phyloP scores from a whole-genome alignment of 495 filamentous ascomycete species.

The Hypomontagnella submonticulosa region DNA sequence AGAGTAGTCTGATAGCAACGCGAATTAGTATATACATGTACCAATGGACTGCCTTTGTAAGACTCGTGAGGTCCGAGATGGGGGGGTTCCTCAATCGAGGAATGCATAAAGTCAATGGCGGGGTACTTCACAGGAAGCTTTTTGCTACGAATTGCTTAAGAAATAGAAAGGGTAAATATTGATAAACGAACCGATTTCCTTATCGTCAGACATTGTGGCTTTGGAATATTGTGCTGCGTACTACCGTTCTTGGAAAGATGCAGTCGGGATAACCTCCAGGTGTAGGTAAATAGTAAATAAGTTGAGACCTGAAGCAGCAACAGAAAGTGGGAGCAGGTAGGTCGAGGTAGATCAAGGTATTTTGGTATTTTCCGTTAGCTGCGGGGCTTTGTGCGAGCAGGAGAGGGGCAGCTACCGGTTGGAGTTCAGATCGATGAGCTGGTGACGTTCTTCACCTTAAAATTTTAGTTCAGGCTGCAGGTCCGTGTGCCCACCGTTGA shows the following conservation, averaged over 20 bases:
- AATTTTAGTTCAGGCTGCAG: slow-evolving; percentile 33
- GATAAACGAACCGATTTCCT: slow-evolving; percentile 40
- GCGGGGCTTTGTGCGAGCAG: slow-evolving; percentile 44
- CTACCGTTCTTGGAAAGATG: background rate
- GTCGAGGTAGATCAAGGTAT: slow-evolving; percentile 25
- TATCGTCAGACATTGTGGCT: slow-evolving; percentile 42
- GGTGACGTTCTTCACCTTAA: slow-evolving; percentile 38
- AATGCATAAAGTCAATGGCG: slow-evolving; percentile 24
- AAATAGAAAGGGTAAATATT: slow-evolving; percentile 15
- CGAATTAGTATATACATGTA: slow-evolving; percentile 24
- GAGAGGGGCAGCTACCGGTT: slow-evolving; percentile 35
- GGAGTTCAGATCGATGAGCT: slow-evolving; percentile 19
- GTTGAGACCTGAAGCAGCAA: slow-evolving; percentile 7
- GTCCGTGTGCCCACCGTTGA: slow-evolving; percentile 27
- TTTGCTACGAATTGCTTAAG: background rate
- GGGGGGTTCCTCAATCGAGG: slow-evolving; percentile 13
- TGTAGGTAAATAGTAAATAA: background rate
- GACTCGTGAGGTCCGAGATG: slow-evolving; percentile 26
- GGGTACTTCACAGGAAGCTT: slow-evolving; percentile 39
- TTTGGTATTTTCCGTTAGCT: slow-evolving; percentile 42
- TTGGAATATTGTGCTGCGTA: slow-evolving; percentile 1
- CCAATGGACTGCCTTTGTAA: slow-evolving; percentile 9
- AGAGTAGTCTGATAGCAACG: slow-evolving; percentile 76
- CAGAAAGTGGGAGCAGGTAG: slow-evolving; percentile 10
- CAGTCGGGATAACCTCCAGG: slow-evolving; percentile 7